These are phyloP conservation scores for Chenopodium formosanum DNA, from an alignment of 148 eudicot species.

Conservation along the genomic window DNA sequence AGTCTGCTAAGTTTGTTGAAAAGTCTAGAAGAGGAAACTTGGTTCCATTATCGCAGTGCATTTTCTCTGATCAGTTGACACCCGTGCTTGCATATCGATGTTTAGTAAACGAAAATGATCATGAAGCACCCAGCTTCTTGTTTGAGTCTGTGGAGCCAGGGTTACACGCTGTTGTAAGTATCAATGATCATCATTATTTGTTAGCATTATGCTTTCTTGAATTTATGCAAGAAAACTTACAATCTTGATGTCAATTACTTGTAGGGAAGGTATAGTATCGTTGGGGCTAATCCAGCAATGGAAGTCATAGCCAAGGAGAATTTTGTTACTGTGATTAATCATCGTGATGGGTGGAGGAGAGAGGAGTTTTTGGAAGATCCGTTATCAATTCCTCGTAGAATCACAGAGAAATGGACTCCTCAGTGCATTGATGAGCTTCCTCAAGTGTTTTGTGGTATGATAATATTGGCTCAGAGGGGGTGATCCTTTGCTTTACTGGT, in stretches of 20 bases:
- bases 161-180: slow-evolving; percentile 47
- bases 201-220: background rate
- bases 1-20: slow-evolving; percentile 43
- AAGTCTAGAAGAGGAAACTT: slow-evolving; percentile 55
- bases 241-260: background rate
- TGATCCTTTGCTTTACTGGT: background rate
- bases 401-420: slow-evolving; percentile 71
- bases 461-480: background rate
- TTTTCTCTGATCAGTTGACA: slow-evolving; percentile 72
- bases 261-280: slow-evolving; percentile 82
- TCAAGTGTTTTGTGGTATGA: slow-evolving; percentile 76
- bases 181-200: background rate
- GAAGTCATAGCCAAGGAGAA: slow-evolving; percentile 76
- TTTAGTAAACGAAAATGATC: slow-evolving; percentile 62
- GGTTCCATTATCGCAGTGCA: slow-evolving; percentile 53
- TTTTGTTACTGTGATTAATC: slow-evolving; percentile 60
- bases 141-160: slow-evolving; percentile 71
- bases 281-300: slow-evolving; percentile 82
- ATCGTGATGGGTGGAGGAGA: slow-evolving; percentile 43
- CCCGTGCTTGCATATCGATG: slow-evolving; percentile 86
- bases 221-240: background rate
- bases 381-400: slow-evolving; percentile 54
- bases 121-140: slow-evolving; percentile 69
- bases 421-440: slow-evolving; percentile 67
- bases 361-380: slow-evolving; percentile 74